phyloP scores from a whole-genome alignment of 2,329 filamentous ascomycete species.

The Stagonosporopsis vannaccii region DNA sequence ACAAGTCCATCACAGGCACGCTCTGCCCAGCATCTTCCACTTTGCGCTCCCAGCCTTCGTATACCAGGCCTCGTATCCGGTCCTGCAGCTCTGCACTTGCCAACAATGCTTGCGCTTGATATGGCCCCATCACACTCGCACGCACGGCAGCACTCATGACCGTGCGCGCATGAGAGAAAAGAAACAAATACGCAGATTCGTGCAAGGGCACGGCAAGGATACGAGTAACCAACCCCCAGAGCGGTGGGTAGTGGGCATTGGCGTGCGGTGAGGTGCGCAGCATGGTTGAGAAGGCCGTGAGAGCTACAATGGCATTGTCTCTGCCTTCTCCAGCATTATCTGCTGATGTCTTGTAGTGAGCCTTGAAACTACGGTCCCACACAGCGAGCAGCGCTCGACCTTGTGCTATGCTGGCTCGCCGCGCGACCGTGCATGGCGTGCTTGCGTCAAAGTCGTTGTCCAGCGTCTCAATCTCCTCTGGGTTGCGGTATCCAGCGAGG shows the following conservation, averaged over 20 bases:
- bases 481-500: conserved; percentile 69
- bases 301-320: conserved; percentile 28
- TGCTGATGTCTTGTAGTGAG: conserved; percentile 25
- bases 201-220: conserved; percentile 67
- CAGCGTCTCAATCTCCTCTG: conserved; percentile 60
- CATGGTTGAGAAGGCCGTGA: conserved; percentile 38
- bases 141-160: conserved; percentile 78
- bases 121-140: conserved; percentile 80
- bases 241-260: conserved; percentile 71
- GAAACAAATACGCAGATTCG: conserved; percentile 76
- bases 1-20: conserved; percentile 80
- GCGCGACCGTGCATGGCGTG: conserved; percentile 79
- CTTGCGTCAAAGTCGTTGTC: conserved; percentile 81
- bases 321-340: neutral
- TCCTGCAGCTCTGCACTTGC: conserved; percentile 66
- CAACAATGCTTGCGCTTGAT: conserved; percentile 77
- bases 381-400: conserved; percentile 76
- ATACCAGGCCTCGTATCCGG: conserved; percentile 65
- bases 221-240: conserved; percentile 71
- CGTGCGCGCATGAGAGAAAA: conserved; percentile 79
- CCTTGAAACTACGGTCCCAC: conserved; percentile 75
- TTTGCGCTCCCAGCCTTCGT: conserved; percentile 64
- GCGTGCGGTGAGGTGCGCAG: conserved; percentile 39
- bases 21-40: conserved; percentile 75
- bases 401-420: conserved; percentile 77